Evolutionary conservation across 73 alveolate genomes (phyloP).

Genomic region (Halteria grandinella): DNA sequence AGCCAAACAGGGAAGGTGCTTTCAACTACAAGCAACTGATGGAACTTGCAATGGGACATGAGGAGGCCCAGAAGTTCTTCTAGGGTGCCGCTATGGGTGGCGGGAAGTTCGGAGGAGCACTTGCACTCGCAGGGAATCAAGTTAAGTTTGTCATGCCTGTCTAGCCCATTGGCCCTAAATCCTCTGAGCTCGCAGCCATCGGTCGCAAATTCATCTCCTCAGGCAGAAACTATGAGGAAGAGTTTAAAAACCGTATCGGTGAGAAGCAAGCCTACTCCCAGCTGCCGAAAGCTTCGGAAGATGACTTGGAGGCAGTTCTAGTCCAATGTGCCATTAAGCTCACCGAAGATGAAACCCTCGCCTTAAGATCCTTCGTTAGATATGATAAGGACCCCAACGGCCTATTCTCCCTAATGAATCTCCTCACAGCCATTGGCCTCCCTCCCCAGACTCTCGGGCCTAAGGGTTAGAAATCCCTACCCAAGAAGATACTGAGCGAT

Average conservation of each 20-base stretch:
- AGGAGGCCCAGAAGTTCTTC: neutral
- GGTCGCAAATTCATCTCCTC: constrained; percentile 8
- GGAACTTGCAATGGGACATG: constrained; percentile 2
- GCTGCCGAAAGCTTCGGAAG: neutral
- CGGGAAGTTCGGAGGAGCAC: neutral
- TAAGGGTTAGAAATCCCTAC: constrained; percentile 16
- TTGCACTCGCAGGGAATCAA: neutral
- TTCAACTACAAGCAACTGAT: constrained; percentile 30
- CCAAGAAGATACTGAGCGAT: constrained; percentile 2
- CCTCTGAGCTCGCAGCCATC: neutral
- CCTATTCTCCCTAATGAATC: neutral
- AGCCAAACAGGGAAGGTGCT: neutral
- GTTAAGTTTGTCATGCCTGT: constrained; percentile 9
- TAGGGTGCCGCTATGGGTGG: constrained; percentile 2
- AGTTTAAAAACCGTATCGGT: neutral
- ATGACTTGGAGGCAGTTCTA: constrained; percentile 3
- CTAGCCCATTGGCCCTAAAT: constrained; percentile 21
- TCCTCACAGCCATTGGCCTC: constrained; percentile 41
- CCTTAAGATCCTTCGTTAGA: neutral
- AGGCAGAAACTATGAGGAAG: constrained; percentile 25
- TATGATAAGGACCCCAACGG: neutral
- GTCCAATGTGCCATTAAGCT: neutral
- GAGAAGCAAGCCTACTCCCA: neutral
- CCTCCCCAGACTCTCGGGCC: constrained; percentile 39
- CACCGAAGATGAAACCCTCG: constrained; percentile 19